Conservation (phyloP, 2,329 filamentous ascomycete genomes). For the Clonostachys rhizophaga region DNA sequence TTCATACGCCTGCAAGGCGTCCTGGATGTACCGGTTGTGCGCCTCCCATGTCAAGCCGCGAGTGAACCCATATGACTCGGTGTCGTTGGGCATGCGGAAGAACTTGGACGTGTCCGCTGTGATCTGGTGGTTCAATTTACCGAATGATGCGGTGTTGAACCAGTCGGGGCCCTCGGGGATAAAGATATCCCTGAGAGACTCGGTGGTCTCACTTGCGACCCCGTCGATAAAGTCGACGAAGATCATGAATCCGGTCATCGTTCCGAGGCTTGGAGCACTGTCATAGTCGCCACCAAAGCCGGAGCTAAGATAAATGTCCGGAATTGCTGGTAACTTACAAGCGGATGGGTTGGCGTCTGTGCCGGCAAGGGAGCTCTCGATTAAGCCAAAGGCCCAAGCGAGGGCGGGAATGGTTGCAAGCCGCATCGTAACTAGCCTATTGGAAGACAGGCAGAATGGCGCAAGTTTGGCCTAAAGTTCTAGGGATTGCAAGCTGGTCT, state of each 20-base stretch:
- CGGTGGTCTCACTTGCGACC: slow-evolving; percentile 9
- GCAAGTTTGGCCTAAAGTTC: too few species aligned
- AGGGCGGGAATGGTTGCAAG: too few species aligned
- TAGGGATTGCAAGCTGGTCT: too few species aligned
- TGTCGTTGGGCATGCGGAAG: slow-evolving; percentile 15
- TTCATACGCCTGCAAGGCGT: background rate
- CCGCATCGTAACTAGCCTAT: too few species aligned
- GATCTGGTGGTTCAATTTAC: slow-evolving; percentile 11
- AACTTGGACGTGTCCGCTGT: slow-evolving; percentile 11
- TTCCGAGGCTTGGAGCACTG: slow-evolving; percentile 22
- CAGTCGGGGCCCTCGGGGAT: slow-evolving; percentile 8
- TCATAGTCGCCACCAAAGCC: slow-evolving; percentile 18
- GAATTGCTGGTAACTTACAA: slow-evolving; percentile 14
- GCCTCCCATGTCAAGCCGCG: background rate
- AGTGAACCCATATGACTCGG: background rate
- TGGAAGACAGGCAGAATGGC: too few species aligned
- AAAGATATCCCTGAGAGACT: slow-evolving; percentile 14
- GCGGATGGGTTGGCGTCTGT: too few species aligned
- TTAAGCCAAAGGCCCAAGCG: too few species aligned
- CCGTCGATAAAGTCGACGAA: slow-evolving; percentile 27
- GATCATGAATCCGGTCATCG: slow-evolving; percentile 22
- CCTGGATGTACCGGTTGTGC: background rate
- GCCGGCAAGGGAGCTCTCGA: too few species aligned
- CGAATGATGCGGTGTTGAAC: background rate
- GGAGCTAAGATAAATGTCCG: slow-evolving; percentile 15